Conservation (phyloP, 257 asterid genomes). For the Penstemon barbatus region DNA sequence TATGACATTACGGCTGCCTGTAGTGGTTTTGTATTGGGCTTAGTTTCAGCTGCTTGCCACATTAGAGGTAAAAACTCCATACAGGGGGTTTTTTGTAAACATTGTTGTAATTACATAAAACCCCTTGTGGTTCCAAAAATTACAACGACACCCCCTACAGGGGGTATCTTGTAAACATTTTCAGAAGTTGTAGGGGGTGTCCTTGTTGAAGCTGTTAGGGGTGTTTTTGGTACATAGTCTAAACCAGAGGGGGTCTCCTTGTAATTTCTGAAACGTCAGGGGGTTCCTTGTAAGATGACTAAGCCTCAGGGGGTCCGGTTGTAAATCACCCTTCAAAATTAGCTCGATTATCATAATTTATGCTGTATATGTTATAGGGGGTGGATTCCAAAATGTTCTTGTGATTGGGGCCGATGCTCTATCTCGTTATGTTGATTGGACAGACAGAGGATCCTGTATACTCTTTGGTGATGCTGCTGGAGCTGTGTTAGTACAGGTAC, state of each 20-base stretch:
- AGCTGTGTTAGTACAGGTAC: constrained; percentile 84
- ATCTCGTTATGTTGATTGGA: constrained; percentile 94
- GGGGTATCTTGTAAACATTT: no score
- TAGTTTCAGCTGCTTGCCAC: constrained; percentile 90
- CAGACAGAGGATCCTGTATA: constrained; percentile 92
- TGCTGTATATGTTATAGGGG: constrained; percentile 49
- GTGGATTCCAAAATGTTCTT: constrained; percentile 91
- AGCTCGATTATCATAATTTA: constrained; percentile 17
- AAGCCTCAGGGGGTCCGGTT: no score
- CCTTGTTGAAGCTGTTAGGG: no score
- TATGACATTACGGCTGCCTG: constrained; percentile 97
- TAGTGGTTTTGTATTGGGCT: constrained; percentile 87
- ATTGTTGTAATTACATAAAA: no score
- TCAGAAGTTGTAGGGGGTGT: no score
- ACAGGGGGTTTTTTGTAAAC: no score
- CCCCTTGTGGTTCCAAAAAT: no score
- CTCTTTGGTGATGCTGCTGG: constrained; percentile 99
- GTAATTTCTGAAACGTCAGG: no score
- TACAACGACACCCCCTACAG: no score
- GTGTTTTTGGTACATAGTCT: no score
- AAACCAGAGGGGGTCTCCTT: no score
- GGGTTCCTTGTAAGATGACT: no score
- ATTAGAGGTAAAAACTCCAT: constrained; percentile 61
- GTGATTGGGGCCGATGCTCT: constrained; percentile 97
- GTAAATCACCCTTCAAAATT: background rate